Conservation (phyloP, 306 rosid genomes). For the Prosopis cineraria region DNA sequence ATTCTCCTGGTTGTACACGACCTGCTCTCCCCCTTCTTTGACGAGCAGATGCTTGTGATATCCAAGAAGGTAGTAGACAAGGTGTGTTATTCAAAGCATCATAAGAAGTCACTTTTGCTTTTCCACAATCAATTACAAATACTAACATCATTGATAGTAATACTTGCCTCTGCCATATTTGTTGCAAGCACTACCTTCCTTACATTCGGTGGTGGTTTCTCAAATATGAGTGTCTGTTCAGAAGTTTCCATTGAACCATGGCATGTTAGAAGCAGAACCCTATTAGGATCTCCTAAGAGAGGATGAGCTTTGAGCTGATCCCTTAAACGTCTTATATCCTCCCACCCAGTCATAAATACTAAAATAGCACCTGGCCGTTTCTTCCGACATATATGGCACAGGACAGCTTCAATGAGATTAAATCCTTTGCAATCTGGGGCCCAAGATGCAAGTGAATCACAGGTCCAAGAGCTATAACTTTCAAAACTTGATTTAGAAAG, state of each 20-base stretch:
- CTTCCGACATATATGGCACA: slow-evolving; percentile 96
- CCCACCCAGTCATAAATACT: slow-evolving; percentile 99
- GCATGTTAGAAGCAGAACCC: slow-evolving; percentile 87
- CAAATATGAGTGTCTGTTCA: slow-evolving; percentile 97
- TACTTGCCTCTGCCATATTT: slow-evolving; percentile 99
- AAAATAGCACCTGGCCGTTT: slow-evolving; percentile 91
- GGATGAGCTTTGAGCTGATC: slow-evolving; percentile 97
- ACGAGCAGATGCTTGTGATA: slow-evolving; percentile 94
- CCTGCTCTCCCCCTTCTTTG: slow-evolving; percentile 99
- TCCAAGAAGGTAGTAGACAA: slow-evolving; percentile 95
- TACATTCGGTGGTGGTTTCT: slow-evolving; percentile 77
- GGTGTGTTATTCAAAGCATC: slow-evolving; percentile 98
- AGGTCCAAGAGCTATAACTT: slow-evolving; percentile 75
- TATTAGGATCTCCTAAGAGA: slow-evolving; percentile 92
- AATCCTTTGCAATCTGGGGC: slow-evolving; percentile 88
- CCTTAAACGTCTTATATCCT: slow-evolving; percentile 89
- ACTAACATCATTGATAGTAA: slow-evolving; percentile 91
- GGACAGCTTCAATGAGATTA: slow-evolving; percentile 93
- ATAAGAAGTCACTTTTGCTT: slow-evolving; percentile 95
- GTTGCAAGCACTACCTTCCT: slow-evolving; percentile 94
- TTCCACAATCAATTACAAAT: slow-evolving; percentile 95
- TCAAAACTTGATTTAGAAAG: slow-evolving; percentile 81
- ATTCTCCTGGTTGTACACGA: slow-evolving; percentile 96
- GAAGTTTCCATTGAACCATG: slow-evolving; percentile 98
- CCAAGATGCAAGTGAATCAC: slow-evolving; percentile 89